These are phyloP conservation scores for Austropuccinia psidii DNA, from an alignment of 1,284 basidiomycete genomes.

Conservation along the genomic window DNA sequence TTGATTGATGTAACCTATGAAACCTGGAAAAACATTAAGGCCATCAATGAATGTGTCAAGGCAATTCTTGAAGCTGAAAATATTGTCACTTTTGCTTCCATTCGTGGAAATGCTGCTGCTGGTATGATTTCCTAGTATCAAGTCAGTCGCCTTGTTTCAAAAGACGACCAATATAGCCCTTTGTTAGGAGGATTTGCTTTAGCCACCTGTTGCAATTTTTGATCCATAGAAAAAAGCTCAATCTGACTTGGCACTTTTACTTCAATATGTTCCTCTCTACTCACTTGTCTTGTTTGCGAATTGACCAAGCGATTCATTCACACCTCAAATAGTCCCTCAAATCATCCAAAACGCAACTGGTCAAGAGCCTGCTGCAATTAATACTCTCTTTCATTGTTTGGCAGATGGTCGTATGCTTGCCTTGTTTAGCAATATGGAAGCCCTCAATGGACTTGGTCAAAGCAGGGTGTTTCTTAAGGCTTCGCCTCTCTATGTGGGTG, in stretches of 20 bases:
- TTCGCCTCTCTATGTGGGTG: too few species aligned
- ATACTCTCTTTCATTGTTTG: conserved; percentile 41
- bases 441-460: too few species aligned
- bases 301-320: conserved; percentile 34
- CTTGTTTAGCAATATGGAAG: too few species aligned
- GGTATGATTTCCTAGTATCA: conserved; percentile 37
- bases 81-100: conserved; percentile 50
- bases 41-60: conserved; percentile 50
- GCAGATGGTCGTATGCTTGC: conserved; percentile 43
- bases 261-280: conserved; percentile 46
- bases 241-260: conserved; percentile 42
- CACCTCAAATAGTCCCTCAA: conserved; percentile 39
- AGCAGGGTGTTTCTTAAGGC: too few species aligned
- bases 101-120: conserved; percentile 52
- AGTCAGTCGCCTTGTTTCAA: not conserved
- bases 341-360: conserved; percentile 41
- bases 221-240: conserved; percentile 40
- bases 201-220: conserved; percentile 50
- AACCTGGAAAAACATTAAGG: conserved; percentile 53
- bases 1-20: conserved; percentile 48
- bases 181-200: conserved; percentile 51
- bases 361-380: conserved; percentile 44
- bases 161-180: too few species aligned
- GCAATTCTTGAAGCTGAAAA: conserved; percentile 48
- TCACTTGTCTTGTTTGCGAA: conserved; percentile 39